Evolutionary conservation across 179 eudicot genomes (phyloP).

Genomic region (Silene coronaria): DNA sequence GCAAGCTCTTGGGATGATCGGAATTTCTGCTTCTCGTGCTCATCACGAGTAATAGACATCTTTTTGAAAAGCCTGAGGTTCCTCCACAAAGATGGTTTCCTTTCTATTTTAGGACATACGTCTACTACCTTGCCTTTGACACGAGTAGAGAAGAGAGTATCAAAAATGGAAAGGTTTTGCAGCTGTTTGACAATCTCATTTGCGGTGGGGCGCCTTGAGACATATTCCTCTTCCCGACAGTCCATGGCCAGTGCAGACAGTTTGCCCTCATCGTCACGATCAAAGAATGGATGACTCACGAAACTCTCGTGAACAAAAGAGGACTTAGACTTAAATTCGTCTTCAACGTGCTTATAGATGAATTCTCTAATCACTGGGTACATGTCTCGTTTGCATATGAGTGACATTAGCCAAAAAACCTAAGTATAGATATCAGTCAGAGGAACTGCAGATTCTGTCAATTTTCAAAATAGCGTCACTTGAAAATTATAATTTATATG

Average conservation of each 20-base stretch:
- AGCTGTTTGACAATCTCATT: neutral
- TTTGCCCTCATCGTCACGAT: neutral
- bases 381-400: conserved; percentile 9
- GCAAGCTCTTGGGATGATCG: neutral
- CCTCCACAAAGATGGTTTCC: neutral
- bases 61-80: neutral
- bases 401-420: conserved; percentile 3
- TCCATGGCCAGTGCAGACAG: neutral
- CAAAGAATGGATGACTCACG: neutral
- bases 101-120: neutral
- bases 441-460: neutral
- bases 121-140: neutral
- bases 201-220: neutral
- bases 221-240: neutral
- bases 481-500: neutral
- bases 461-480: neutral
- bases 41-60: neutral
- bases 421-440: conserved; percentile 15
- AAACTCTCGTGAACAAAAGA: conserved; percentile 7
- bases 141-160: neutral
- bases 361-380: neutral
- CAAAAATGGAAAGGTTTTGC: neutral
- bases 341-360: neutral
- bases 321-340: neutral
- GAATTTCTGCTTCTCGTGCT: neutral